phyloP scores from a whole-genome alignment of 768 basidiomycete species.

The Leccinum pellstonianum region DNA sequence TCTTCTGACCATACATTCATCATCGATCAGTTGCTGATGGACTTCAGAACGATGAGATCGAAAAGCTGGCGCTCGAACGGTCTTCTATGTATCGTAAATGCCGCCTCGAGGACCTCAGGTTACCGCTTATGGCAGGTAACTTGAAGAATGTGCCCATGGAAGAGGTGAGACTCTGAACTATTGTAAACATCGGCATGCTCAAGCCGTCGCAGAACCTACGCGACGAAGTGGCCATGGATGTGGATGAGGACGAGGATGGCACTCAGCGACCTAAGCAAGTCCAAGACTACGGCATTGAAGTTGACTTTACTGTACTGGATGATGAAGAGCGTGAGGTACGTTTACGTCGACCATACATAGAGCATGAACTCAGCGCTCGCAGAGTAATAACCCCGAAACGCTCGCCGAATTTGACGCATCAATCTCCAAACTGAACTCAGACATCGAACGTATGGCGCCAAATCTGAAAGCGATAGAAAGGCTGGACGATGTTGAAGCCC shows the following conservation, averaged over 20 bases:
- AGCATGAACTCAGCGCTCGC: conserved; percentile 3
- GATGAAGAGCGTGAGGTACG: conserved; percentile 75
- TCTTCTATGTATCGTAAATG: conserved; percentile 89
- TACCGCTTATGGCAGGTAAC: conserved; percentile 75
- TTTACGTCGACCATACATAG: not conserved
- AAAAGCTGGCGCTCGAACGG: conserved; percentile 81
- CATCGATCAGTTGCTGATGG: conserved; percentile 3
- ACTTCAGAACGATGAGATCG: conserved; percentile 82
- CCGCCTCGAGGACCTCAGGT: conserved; percentile 84
- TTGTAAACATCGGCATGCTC: not conserved
- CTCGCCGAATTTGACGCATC: conserved; percentile 73
- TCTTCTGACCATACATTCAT: conserved; percentile 25
- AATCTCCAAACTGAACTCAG: conserved; percentile 65
- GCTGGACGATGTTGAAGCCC: conserved; percentile 80
- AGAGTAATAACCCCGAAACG: conserved; percentile 63
- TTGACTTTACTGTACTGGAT: conserved; percentile 74
- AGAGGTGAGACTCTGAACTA: conserved; percentile 56
- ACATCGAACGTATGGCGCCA: conserved; percentile 92
- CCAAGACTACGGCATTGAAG: conserved; percentile 85
- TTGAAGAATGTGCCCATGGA: conserved; percentile 92
- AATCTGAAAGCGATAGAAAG: conserved; percentile 96
- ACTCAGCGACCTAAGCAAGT: conserved; percentile 71
- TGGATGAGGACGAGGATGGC: conserved; percentile 85
- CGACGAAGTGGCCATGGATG: conserved; percentile 87
- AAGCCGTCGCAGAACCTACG: conserved; percentile 60